Evolutionary conservation across 768 basidiomycete genomes (phyloP), one percentile per base, ranked within the genome.

Genomic region (Dictyophora rubrovolvata): DNA sequence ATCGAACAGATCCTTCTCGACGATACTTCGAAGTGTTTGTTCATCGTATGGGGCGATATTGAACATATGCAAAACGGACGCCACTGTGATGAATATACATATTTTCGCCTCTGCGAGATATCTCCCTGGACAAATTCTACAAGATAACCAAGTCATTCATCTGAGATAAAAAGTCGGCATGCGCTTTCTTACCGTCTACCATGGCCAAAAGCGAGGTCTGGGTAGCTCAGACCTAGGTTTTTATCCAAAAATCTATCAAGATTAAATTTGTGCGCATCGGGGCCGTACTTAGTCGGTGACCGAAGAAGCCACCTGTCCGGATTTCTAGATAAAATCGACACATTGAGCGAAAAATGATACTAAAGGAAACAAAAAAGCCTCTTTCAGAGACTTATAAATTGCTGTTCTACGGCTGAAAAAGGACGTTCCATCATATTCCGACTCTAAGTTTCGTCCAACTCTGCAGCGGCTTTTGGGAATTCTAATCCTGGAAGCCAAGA

Each of bases 281-380:
- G n/a, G 23, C 74, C 74, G 73, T 33, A 62, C 7, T 71, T 34
- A 10, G 14, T 8, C 16, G 17, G 14, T 21, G 18, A 5, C n/a
- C 34, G 55, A 3, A 56, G 34, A 16, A 56, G 20, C 1, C 12
- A 20, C 55, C 28, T 28, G 28, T 28, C 28, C 28, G 28, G 28
- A 28, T 28, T 28, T 28, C 28, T 28, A 28, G 28, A 28, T 28
- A 2, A 7, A 28, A 2, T 3, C 28, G 28, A 28, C 28, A 28
- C 2, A 7, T 28, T 28, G 28, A 28, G 28, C 7, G 4, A 28
- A 28, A 28, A 28, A 28, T 2, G 33, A 33, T 18, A 23, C n/a
- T 6, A 8, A 36, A 59, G 21, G 20, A 7, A 12, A 51, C 1
- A 20, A 22, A 35, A 54, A n/a, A 53, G n/a, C 17, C 10, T 52